phyloP scores from a whole-genome alignment of 2,329 filamentous ascomycete species.

The Pseudopithomyces chartarum region DNA sequence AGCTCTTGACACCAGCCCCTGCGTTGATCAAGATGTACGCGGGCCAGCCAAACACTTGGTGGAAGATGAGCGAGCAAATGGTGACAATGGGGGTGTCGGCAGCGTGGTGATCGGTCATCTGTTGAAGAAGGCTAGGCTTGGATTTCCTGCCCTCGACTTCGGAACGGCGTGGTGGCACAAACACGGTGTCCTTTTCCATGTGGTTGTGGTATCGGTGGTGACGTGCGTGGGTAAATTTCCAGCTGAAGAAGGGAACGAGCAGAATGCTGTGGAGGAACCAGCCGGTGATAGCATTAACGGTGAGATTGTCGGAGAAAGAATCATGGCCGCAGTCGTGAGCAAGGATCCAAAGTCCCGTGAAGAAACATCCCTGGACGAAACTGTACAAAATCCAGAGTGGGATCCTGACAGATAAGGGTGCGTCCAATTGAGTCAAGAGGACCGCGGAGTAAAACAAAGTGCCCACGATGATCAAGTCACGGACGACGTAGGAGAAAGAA shows the following conservation, averaged over 20 bases:
- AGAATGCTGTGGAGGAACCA: slow-evolving; percentile 69
- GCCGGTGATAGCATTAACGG: slow-evolving; percentile 66
- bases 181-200: slow-evolving; percentile 64
- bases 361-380: slow-evolving; percentile 67
- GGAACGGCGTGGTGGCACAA: slow-evolving; percentile 25
- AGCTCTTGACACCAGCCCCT: slow-evolving; percentile 17
- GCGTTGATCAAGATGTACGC: slow-evolving; percentile 65
- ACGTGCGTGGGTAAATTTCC: slow-evolving; percentile 72
- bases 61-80: slow-evolving; percentile 59
- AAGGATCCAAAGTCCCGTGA: slow-evolving; percentile 69
- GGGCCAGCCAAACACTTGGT: slow-evolving; percentile 68
- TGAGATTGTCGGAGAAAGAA: slow-evolving; percentile 64
- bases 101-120: slow-evolving; percentile 38
- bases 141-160: neutral
- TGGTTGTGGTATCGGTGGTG: slow-evolving; percentile 73
- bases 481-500: slow-evolving; percentile 29
- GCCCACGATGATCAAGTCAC: slow-evolving; percentile 17
- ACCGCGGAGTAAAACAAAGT: slow-evolving; percentile 8
- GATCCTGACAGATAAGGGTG: slow-evolving; percentile 17
- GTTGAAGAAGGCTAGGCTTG: neutral
- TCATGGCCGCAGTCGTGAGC: slow-evolving; percentile 74
- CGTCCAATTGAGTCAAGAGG: slow-evolving; percentile 17
- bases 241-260: slow-evolving; percentile 73
- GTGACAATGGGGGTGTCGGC: slow-evolving; percentile 66
- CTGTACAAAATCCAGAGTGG: slow-evolving; percentile 62